Evolutionary conservation across 1,284 basidiomycete species (phyloP).

Genomic region (Tilletiaria anomala): DNA sequence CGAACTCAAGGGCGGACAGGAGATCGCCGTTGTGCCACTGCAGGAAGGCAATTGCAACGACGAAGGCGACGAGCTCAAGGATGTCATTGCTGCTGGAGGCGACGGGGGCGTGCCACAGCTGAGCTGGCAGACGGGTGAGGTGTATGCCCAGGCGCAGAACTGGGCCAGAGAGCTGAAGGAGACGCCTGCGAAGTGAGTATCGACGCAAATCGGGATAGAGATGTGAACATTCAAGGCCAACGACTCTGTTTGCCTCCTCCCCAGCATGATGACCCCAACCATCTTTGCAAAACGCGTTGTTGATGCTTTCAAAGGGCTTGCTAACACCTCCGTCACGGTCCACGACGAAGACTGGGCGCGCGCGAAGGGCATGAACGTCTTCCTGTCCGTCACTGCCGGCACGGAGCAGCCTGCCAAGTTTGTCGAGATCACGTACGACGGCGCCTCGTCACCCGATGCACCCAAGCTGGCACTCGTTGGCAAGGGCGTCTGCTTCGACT

Average conservation of each 20-base stretch:
- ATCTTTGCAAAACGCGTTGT: slow-evolving; percentile 58
- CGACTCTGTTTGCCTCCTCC: neutral
- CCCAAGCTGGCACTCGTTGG: slow-evolving; percentile 65
- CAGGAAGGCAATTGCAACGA: slow-evolving; percentile 11
- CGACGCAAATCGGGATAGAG: slow-evolving; percentile 40
- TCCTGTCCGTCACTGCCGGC: slow-evolving; percentile 74
- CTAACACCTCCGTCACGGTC: slow-evolving; percentile 57
- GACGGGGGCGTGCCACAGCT: slow-evolving; percentile 15
- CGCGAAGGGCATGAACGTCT: slow-evolving; percentile 69
- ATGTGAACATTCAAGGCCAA: slow-evolving; percentile 53
- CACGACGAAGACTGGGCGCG: slow-evolving; percentile 73
- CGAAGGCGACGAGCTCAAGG: slow-evolving; percentile 20
- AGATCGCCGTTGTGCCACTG: slow-evolving; percentile 22
- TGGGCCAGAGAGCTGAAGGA: slow-evolving; percentile 73
- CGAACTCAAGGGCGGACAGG: slow-evolving; percentile 26
- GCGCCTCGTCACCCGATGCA: slow-evolving; percentile 48
- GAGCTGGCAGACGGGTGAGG: slow-evolving; percentile 33
- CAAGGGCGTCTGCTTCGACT: slow-evolving; percentile 54
- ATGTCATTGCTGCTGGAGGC: slow-evolving; percentile 4
- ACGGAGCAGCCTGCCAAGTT: slow-evolving; percentile 70
- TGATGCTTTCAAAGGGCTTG: slow-evolving; percentile 54
- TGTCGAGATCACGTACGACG: slow-evolving; percentile 75
- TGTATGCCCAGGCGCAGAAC: slow-evolving; percentile 69
- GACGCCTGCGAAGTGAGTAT: slow-evolving; percentile 58
- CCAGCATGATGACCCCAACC: slow-evolving; percentile 41